phyloP scores from a whole-genome alignment of 306 rosid genomes.

The Echinosophora koreensis region DNA sequence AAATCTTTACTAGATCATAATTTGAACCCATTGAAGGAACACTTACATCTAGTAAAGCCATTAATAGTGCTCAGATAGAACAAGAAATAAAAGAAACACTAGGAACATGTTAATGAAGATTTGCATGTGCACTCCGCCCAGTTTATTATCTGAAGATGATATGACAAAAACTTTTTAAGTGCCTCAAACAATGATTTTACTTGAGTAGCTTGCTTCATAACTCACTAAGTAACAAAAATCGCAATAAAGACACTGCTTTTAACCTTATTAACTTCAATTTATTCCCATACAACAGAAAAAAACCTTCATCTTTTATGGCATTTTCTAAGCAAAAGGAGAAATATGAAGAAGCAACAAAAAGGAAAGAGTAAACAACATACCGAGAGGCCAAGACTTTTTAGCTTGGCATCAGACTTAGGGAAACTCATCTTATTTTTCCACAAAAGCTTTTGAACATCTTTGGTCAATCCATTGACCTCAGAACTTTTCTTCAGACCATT shows the following conservation, averaged over 20 bases:
- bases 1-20: neutral
- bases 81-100: constrained; percentile 2
- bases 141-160: neutral
- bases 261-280: neutral
- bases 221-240: neutral
- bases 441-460: constrained; percentile 85
- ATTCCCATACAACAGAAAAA: neutral
- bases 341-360: neutral
- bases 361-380: constrained; percentile 48
- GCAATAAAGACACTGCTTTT: neutral
- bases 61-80: neutral
- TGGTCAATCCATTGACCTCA: constrained; percentile 80
- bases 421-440: constrained; percentile 89
- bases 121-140: constrained; percentile 8
- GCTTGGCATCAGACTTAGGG: constrained; percentile 80
- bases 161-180: neutral
- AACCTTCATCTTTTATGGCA: neutral
- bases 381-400: constrained; percentile 77
- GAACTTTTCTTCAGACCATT: constrained; percentile 54
- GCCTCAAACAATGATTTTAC: neutral
- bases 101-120: constrained; percentile 2
- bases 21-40: neutral
- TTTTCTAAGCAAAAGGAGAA: neutral
- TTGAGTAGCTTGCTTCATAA: constrained; percentile 1
- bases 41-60: neutral